Base-by-base conservation (phyloP, 2,329 filamentous ascomycete genomes). In the Penicillium aurantiogriseum region DNA sequence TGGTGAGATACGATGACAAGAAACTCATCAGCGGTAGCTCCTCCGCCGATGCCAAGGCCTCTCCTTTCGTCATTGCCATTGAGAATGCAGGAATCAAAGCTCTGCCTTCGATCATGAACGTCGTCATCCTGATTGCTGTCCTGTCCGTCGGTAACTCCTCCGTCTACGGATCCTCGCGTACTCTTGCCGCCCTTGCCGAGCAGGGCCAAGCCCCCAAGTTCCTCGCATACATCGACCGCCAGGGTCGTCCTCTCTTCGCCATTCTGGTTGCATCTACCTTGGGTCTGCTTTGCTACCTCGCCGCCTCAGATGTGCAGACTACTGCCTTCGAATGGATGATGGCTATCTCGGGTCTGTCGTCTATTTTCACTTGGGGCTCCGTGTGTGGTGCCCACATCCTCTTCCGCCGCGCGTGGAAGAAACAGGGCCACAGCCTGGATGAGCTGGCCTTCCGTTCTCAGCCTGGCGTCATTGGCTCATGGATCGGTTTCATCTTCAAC, bases 51-150 rank as follows among this genome's bases (percentile, higher is more conserved):
- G 85, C 88, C 43, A 85, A 86, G 27, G 89, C 91, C 1, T 96
- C 91, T 3, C 93, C 93, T 2, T 97, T 97, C 72, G 92, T 97
- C 67, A 95, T 97, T 67, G 91, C 92, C 61, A 96, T 96, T 66
- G 81, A 89, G 64, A 88, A 92, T 61, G 91, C 92, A 1, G 88
- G 90, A 9, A 95, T 97, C 67, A 77, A 84, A 42, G 87, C 88
- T 2, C 83, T 97, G 3, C 91, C 91, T 2, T 92, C 89, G 0
- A 83, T 97, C 53, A 95, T 97, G 89, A 97, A 97, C 74, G 87
- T 86, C n/a, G 91, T 97, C 59, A 96, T 97, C 72, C 86, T 97
- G 70, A 86, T 96, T 61, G 89, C 92, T 21, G 92, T 96, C 23
- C 79, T 97, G 23, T 95, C 91, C 0, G 92, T 97, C 58, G 92